Evolutionary conservation across 2,329 filamentous ascomycete genomes (phyloP).

Genomic region (Neurospora crassa): DNA sequence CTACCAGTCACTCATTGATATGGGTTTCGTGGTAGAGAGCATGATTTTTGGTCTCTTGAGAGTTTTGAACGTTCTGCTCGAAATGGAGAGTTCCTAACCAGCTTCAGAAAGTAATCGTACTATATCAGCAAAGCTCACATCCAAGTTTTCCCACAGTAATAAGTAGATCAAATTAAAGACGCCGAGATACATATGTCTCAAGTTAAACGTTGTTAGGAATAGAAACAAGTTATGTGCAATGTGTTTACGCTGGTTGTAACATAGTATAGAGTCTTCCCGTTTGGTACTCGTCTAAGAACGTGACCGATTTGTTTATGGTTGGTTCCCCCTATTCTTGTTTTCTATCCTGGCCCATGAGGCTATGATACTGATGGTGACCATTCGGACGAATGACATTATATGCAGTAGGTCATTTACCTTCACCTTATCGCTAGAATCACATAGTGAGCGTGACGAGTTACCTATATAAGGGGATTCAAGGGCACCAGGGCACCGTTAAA

Average conservation of each 20-base stretch:
- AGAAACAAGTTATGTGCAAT: not conserved
- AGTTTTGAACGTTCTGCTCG: not conserved
- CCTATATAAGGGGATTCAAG: not conserved
- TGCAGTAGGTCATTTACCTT: not conserved
- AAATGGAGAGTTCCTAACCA: not conserved
- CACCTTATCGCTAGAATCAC: not conserved
- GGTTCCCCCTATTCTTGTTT: not conserved
- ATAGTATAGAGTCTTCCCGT: not conserved
- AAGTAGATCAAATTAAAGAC: no score
- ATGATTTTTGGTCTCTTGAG: not conserved
- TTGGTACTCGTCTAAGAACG: not conserved
- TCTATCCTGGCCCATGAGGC: not conserved
- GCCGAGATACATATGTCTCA: not conserved
- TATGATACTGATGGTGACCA: no score
- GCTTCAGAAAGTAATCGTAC: not conserved
- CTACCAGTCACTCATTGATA: not conserved
- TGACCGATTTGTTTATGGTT: not conserved
- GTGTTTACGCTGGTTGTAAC: not conserved
- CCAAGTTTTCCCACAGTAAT: no score
- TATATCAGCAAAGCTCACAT: not conserved
- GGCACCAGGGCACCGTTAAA: not conserved
- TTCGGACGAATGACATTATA: not conserved
- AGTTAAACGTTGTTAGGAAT: not conserved
- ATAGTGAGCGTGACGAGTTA: not conserved
- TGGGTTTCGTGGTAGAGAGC: not conserved